A percentile compares a stretch with the other conserved stretches of the same genome.
Evolutionary conservation across 768 basidiomycete species (phyloP).

Genomic region (Mycena pura): DNA sequence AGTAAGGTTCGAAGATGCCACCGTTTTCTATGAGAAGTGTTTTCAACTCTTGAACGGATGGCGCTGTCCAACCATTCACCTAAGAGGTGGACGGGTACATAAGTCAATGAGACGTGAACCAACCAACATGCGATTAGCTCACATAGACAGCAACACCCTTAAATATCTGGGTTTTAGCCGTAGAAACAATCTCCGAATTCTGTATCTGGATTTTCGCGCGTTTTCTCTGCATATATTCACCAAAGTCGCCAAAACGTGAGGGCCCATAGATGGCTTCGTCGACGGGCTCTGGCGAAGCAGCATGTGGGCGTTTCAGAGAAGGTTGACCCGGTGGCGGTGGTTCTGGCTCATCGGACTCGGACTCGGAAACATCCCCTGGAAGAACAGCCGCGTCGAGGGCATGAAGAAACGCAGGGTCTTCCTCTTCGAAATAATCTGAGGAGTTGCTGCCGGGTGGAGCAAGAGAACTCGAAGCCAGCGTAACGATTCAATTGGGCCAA

Average conservation of each 20-base stretch:
- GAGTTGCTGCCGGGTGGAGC: constrained; percentile 43
- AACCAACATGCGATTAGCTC: constrained; percentile 34
- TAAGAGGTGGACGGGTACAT: constrained; percentile 34
- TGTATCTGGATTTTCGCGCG: constrained; percentile 90
- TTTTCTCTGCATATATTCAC: constrained; percentile 91
- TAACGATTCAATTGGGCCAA: no score
- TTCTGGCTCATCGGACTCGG: constrained; percentile 33
- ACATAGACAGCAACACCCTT: constrained; percentile 84
- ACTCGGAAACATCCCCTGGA: constrained; percentile 50
- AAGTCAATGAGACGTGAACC: neutral
- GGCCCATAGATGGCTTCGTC: constrained; percentile 72
- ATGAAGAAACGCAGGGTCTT: constrained; percentile 59
- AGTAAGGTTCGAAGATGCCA: constrained; percentile 82
- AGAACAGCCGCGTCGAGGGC: constrained; percentile 52
- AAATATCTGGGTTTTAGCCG: constrained; percentile 62
- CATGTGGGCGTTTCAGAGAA: constrained; percentile 47
- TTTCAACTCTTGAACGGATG: constrained; percentile 85
- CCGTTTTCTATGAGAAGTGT: constrained; percentile 83
- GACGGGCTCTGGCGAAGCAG: constrained; percentile 31
- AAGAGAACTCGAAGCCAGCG: constrained; percentile 18
- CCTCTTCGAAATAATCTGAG: constrained; percentile 62
- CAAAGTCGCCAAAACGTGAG: constrained; percentile 81
- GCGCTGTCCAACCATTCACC: constrained; percentile 91
- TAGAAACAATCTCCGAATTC: constrained; percentile 52
- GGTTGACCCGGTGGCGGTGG: constrained; percentile 51